Conservation (phyloP, 2,329 filamentous ascomycete genomes). For the Diaporthe nobilis region DNA sequence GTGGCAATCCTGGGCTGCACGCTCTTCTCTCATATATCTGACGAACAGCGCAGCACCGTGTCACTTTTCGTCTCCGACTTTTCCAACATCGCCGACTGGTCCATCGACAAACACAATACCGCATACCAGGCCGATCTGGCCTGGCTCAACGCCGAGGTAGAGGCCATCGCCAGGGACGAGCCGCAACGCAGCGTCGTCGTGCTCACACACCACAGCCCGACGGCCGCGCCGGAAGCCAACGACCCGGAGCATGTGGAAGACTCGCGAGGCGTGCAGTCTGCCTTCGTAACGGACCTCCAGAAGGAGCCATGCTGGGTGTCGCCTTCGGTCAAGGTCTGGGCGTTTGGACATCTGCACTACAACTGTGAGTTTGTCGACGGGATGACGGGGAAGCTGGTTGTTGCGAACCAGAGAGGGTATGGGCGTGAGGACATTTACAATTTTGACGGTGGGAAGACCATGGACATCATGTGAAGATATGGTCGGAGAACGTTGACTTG, state of each 20-base stretch:
- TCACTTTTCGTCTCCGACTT: neutral
- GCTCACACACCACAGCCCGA: slow-evolving; percentile 3
- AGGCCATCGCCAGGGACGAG: neutral
- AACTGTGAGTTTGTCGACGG: neutral
- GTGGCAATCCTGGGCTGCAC: neutral
- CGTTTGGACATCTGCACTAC: neutral
- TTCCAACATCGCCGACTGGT: neutral
- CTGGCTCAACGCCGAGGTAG: slow-evolving; percentile 12
- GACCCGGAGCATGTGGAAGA: neutral
- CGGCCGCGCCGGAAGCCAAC: neutral
- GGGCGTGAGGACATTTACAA: neutral
- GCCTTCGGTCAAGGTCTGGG: neutral
- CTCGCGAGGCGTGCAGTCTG: neutral
- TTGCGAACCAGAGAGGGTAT: slow-evolving; percentile 8
- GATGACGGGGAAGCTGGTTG: neutral
- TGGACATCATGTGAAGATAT: neutral
- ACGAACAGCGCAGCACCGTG: neutral
- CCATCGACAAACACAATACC: neutral
- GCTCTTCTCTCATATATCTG: neutral
- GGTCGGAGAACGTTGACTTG: neutral
- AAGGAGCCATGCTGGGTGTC: neutral
- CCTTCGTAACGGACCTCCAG: neutral
- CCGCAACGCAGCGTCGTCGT: neutral
- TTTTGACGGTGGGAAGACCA: neutral
- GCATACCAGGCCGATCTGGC: neutral